A percentile compares a stretch with the other conserved stretches of the same genome.
phyloP scores from a whole-genome alignment of 2,329 filamentous ascomycete species.

The Cucurbitaria berberidis region DNA sequence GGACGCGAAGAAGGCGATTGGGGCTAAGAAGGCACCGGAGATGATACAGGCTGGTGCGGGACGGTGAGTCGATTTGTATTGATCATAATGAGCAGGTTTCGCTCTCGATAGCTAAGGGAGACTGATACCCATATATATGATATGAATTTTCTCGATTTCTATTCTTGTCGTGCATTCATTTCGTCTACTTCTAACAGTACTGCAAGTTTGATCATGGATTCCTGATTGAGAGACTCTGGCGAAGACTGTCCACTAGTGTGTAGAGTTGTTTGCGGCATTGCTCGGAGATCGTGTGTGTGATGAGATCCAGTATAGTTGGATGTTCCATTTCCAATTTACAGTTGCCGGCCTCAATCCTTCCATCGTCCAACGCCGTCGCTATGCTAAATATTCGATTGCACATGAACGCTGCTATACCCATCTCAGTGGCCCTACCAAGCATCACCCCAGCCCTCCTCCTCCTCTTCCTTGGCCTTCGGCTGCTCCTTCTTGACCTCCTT shows the following conservation, averaged over 20 bases:
- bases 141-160: neutral
- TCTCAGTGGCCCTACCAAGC: constrained; percentile 34
- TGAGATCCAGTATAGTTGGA: too few relatives aligned
- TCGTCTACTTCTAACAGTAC: too few relatives aligned
- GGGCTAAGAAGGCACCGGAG: constrained; percentile 24
- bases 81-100: neutral
- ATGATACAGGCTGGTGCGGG: constrained; percentile 25
- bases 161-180: too few relatives aligned
- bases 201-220: too few relatives aligned
- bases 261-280: too few relatives aligned
- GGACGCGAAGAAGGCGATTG: constrained; percentile 55
- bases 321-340: too few relatives aligned
- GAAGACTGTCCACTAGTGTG: too few relatives aligned
- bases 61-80: constrained; percentile 1
- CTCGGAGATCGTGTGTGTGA: too few relatives aligned
- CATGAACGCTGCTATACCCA: neutral
- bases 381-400: neutral
- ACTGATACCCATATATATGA: neutral
- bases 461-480: constrained; percentile 51
- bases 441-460: constrained; percentile 49
- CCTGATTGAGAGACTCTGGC: too few relatives aligned
- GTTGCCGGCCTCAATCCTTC: neutral
- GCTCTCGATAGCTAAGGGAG: neutral
- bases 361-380: neutral
- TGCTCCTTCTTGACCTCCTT: constrained; percentile 40